phyloP scores from a whole-genome alignment of 1,139 yeast species.

The Kurtzmaniella quercitrusa region DNA sequence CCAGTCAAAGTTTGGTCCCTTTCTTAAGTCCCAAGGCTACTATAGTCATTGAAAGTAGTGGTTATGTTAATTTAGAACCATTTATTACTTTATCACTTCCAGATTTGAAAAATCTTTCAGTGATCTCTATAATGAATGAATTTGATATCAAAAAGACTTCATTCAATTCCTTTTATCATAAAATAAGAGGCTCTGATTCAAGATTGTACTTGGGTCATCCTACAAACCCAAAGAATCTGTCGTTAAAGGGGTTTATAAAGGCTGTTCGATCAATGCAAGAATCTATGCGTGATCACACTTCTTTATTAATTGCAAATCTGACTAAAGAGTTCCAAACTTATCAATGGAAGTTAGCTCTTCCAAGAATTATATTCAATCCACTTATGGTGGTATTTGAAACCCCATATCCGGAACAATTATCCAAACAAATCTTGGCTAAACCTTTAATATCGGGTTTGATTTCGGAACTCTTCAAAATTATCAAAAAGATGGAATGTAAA shows the following conservation, averaged over 20 bases:
- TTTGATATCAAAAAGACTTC: conserved; percentile 49
- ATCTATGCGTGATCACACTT: conserved; percentile 27
- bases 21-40: conserved; percentile 35
- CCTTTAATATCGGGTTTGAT: conserved; percentile 80
- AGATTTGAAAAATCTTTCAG: conserved; percentile 29
- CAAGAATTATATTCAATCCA: conserved; percentile 75
- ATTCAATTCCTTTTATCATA: conserved; percentile 22
- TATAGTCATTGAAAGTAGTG: conserved; percentile 63
- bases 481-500: conserved; percentile 75
- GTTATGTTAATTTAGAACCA: conserved; percentile 68
- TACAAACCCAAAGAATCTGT: conserved; percentile 10
- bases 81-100: conserved; percentile 44
- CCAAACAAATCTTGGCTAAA: conserved; percentile 70
- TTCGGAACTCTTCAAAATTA: conserved; percentile 67
- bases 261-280: conserved; percentile 33
- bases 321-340: conserved; percentile 61
- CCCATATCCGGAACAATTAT: conserved; percentile 54
- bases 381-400: conserved; percentile 69
- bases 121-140: conserved; percentile 63
- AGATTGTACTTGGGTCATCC: conserved; percentile 36
- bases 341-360: conserved; percentile 84
- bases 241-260: conserved; percentile 27
- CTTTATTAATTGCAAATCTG: conserved; percentile 46
- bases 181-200: conserved; percentile 28
- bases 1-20: conserved; percentile 24